Base-by-base conservation (phyloP, 352 stramenopile genomes). In the Phytopythium sindhum region DNA sequence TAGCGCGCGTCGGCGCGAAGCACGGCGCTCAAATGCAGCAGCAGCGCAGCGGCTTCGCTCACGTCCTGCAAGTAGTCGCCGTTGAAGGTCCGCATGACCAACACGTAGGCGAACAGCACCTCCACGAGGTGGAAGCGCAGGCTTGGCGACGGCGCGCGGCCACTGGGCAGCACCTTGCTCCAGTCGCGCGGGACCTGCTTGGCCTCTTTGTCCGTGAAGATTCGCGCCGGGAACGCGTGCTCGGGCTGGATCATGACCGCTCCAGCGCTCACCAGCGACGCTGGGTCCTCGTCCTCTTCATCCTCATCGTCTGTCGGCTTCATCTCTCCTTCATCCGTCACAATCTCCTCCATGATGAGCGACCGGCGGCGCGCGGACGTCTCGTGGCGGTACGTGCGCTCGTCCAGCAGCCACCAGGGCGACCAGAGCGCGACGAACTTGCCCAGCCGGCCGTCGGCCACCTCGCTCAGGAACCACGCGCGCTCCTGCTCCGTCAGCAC, bases 71-170 rank as follows among this genome's bases (percentile, higher is more conserved):
- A 54, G 72, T 84, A 92, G 63, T 95, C 86, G 23, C 86, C 86
- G 26, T 95, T 95, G 70, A 89, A 95, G 42, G 55, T 71, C 14
- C 86, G 80, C 70, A 95, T 67, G 9, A 89, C 72, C n/a, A 87
- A 58, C 15, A 75, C 74, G 60, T 95, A 95, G 2, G 80, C 75
- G 44, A 89, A 90, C 8, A 93, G 55, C 17, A 91, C 37, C 63
- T 95, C 86, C 3, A 90, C 51, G 47, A 93, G 55, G 65, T 95
- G 78, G 51, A 78, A 89, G 24, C 65, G 61, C 12, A 95, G 67
- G 14, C 45, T 73, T 2, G 74, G 75, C 42, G 84, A 83, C 9
- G 77, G 75, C 3, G 68, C 33, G 26, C 51, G 66, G 4, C 64
- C 64, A 35, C 54, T 56, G 19, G 69, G 63, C 8, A 89, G 65